Conservation (phyloP, 176 grass and related monocot species). For the Musa acuminata region DNA sequence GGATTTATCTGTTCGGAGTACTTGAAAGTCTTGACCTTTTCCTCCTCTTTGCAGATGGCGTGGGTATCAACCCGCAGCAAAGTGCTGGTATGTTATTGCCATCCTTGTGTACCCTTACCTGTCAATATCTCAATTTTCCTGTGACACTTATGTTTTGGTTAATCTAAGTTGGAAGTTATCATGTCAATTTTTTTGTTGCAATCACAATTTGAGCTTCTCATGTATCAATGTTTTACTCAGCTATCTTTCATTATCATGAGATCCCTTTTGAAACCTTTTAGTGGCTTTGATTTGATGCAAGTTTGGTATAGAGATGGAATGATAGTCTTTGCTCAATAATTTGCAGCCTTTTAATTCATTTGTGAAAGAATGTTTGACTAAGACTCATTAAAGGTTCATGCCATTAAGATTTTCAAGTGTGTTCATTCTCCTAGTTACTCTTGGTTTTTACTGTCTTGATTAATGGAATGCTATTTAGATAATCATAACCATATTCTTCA, state of each 20-base stretch:
- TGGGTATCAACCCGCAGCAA: conserved; percentile 97
- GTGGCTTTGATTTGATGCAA: neutral
- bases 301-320: neutral
- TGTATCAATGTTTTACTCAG: too few species aligned
- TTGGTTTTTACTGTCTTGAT: too few species aligned
- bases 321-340: neutral
- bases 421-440: too few species aligned
- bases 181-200: neutral
- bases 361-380: neutral
- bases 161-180: neutral
- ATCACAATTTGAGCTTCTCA: neutral
- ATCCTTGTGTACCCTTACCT: neutral
- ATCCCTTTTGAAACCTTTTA: too few species aligned
- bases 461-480: too few species aligned
- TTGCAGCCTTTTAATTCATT: neutral
- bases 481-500: too few species aligned
- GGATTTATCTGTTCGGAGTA: neutral
- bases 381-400: too few species aligned
- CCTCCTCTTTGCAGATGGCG: conserved; percentile 65
- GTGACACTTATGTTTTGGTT: neutral
- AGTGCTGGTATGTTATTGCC: conserved; percentile 63
- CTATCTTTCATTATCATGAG: too few species aligned
- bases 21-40: neutral
- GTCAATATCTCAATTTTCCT: neutral
- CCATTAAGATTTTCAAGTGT: too few species aligned